Percentiles rank a stretch among this genome's conserved stretches.
These are phyloP conservation scores for Phytophthora colocasiae DNA, from an alignment of 352 stramenopile genomes.

Conservation along the genomic window DNA sequence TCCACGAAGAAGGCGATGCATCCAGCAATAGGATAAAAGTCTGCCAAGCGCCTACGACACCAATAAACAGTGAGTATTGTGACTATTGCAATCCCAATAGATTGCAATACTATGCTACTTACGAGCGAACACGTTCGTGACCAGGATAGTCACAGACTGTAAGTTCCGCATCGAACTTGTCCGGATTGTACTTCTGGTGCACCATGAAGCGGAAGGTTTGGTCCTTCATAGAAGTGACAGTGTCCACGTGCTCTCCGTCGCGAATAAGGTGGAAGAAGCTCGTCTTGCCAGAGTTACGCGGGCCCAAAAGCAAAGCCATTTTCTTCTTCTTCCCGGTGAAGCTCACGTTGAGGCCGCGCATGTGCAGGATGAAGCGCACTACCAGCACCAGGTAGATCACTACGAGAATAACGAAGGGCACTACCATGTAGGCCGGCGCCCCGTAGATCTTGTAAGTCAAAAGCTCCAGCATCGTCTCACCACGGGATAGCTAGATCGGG, in stretches of 20 bases:
- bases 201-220: slow-evolving; percentile 71
- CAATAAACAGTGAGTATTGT: background rate
- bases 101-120: slow-evolving; percentile 19
- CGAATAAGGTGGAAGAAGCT: slow-evolving; percentile 83
- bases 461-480: slow-evolving; percentile 25
- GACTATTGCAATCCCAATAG: background rate
- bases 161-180: slow-evolving; percentile 75
- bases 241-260: slow-evolving; percentile 70
- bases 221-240: slow-evolving; percentile 89
- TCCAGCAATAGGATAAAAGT: slow-evolving; percentile 78
- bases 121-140: slow-evolving; percentile 82
- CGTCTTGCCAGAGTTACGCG: slow-evolving; percentile 80
- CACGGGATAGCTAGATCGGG: slow-evolving; percentile 9
- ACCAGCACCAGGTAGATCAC: slow-evolving; percentile 67
- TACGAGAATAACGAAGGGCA: slow-evolving; percentile 51
- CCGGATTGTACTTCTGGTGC: slow-evolving; percentile 70
- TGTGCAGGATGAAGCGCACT: slow-evolving; percentile 71
- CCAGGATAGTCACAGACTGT: slow-evolving; percentile 85
- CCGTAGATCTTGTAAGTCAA: slow-evolving; percentile 60
- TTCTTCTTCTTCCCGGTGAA: slow-evolving; percentile 80
- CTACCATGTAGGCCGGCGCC: slow-evolving; percentile 64
- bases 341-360: slow-evolving; percentile 64
- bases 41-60: slow-evolving; percentile 58
- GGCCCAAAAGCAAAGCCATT: slow-evolving; percentile 72
- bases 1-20: slow-evolving; percentile 86